Evolutionary conservation across 2,329 filamentous ascomycete genomes (phyloP).

Genomic region (Epichloe scottii): DNA sequence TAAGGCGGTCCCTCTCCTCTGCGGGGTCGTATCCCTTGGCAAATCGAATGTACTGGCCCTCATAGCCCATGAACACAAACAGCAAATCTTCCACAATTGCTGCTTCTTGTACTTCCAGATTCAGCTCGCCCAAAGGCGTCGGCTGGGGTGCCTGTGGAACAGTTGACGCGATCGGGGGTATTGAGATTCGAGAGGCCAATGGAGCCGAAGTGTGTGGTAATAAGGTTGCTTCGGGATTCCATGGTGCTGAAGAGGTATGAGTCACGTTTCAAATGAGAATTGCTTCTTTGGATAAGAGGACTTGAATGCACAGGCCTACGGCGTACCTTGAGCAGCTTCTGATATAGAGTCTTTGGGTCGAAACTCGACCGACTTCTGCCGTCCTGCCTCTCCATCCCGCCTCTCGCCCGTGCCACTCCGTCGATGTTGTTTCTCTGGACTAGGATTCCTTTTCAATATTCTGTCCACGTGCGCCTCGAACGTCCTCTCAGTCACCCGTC

Average conservation of each 20-base stretch:
- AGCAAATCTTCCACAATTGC: conserved; percentile 81
- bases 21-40: conserved; percentile 68
- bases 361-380: conserved; percentile 31
- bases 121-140: conserved; percentile 59
- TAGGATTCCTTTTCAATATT: conserved; percentile 44
- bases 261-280: neutral
- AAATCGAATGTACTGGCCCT: conserved; percentile 94
- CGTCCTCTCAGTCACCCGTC: conserved; percentile 41
- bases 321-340: conserved; percentile 38
- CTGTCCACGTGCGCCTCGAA: conserved; percentile 52
- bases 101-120: conserved; percentile 71
- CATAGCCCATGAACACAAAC: conserved; percentile 95
- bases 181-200: conserved; percentile 50
- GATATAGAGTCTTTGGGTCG: conserved; percentile 31
- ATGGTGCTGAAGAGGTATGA: conserved; percentile 31
- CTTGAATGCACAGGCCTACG: neutral
- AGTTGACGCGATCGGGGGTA: conserved; percentile 62
- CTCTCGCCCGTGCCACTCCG: conserved; percentile 26
- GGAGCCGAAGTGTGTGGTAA: conserved; percentile 57
- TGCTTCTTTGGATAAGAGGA: neutral
- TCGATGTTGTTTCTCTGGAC: conserved; percentile 42
- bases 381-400: conserved; percentile 23
- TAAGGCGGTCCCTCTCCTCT: conserved; percentile 75
- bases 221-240: conserved; percentile 71
- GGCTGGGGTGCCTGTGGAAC: conserved; percentile 59